Base-by-base conservation (phyloP, 2,329 filamentous ascomycete species). In the Clarireedia homoeocarpa region DNA sequence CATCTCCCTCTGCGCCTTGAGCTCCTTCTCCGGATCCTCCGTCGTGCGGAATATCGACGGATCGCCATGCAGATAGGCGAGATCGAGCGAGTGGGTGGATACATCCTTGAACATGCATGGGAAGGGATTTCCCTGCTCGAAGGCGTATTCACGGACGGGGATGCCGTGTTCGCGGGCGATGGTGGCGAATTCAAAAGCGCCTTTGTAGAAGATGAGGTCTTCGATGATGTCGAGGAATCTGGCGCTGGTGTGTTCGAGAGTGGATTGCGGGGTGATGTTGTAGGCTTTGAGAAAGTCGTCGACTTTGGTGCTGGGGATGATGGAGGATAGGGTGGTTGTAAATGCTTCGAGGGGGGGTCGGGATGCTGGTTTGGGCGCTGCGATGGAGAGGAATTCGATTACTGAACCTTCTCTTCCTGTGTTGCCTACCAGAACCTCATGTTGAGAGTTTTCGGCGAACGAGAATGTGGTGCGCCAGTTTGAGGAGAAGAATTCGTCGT, bases 11-110 rank as follows among this genome's bases (percentile, higher is more conserved):
- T n/a, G 15, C n/a, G 15, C 30, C 4, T 5, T 40, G 5, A 47
- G n/a, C 24, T 59, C 52, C 4, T 7, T 2, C 17, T 57, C 26
- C 7, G 44, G 34, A 40, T 56, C 20, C 26, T 52, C 48, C 36
- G 46, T 54, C 2, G 39, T 46, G 9, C 10, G 17, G 26, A 59
- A 60, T 20, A 59, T 59, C 4, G 14, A 27, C 4, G 38, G 46
- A 20, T 49, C 39, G 6, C 58, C 53, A 51, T 57, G 58, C 5
- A 58, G 12, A 49, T 58, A 59, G 1, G 52, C 51, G 2, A 62
- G 30, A 46, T 60, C 58, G 1, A 60, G 26, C 2, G 51, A 42
- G 24, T 59, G 54, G 1, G 26, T 49, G 4, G 48, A n/a, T 4
- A 49, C 17, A 1, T 6, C 46, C 6, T 12, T n/a, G 5, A 39